Percentiles rank a stretch among this genome's conserved stretches.
Conservation (phyloP, 148 eudicot species). For the Rhododendron griersonianum region DNA sequence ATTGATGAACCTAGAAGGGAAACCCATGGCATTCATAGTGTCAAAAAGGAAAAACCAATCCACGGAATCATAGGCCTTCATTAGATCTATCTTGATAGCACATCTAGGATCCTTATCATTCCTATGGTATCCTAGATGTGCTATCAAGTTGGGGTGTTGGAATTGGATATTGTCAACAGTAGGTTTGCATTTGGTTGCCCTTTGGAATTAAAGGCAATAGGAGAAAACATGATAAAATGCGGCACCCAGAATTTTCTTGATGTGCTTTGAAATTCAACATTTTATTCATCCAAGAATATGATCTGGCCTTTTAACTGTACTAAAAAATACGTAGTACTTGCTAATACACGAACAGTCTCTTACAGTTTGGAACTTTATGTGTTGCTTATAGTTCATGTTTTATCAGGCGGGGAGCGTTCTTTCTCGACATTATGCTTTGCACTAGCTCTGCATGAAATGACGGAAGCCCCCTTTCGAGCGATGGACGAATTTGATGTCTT, state of each 20-base stretch:
- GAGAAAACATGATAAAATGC: neutral
- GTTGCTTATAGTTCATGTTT: neutral
- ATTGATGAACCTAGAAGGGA: too few relatives aligned
- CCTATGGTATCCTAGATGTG: too few relatives aligned
- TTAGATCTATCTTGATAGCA: too few relatives aligned
- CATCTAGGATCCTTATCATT: too few relatives aligned
- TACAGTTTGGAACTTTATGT: neutral
- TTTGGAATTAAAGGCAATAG: neutral
- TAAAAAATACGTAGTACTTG: neutral
- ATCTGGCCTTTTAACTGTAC: neutral
- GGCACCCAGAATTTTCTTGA: neutral
- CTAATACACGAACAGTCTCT: neutral
- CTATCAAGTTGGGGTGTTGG: neutral
- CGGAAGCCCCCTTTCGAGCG: slow-evolving; percentile 97
- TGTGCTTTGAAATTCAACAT: neutral
- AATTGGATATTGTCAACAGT: neutral
- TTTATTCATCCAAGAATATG: neutral
- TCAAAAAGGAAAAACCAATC: too few relatives aligned
- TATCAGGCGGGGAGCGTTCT: slow-evolving; percentile 90
- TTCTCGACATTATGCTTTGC: slow-evolving; percentile 96
- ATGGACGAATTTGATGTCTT: slow-evolving; percentile 99
- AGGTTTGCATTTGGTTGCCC: neutral
- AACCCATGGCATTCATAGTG: too few relatives aligned
- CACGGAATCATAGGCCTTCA: too few relatives aligned
- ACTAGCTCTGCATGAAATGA: slow-evolving; percentile 95